Percentiles rank a stretch among this genome's conserved stretches.
Conservation (phyloP, 768 basidiomycete species). For the Leccinum boreale region DNA sequence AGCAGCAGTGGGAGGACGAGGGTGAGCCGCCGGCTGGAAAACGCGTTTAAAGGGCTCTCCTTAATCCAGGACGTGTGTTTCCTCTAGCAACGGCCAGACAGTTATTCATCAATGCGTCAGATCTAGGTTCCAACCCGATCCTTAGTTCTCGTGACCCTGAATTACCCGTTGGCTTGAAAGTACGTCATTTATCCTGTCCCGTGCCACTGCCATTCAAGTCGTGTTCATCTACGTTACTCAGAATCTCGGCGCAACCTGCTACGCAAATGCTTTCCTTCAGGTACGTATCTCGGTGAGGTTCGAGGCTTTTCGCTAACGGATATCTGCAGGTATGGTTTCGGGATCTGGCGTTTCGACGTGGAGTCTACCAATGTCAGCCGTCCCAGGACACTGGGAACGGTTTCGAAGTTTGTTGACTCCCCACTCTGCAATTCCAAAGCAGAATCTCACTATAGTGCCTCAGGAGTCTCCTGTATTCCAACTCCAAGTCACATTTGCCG, state of each 20-base stretch:
- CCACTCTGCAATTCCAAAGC: not conserved
- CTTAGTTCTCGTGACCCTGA: constrained; percentile 46
- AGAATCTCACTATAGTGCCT: not conserved
- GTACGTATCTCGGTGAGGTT: constrained; percentile 36
- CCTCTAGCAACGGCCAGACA: constrained; percentile 47
- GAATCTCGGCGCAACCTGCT: constrained; percentile 98
- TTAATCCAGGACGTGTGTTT: constrained; percentile 11
- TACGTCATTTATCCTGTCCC: constrained; percentile 26
- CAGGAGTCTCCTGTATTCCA: constrained; percentile 80
- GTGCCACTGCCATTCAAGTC: not conserved
- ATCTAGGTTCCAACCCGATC: constrained; percentile 56
- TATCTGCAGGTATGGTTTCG: constrained; percentile 82
- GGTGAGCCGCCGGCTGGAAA: constrained; percentile 38
- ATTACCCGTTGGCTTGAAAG: constrained; percentile 76
- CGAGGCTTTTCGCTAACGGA: constrained; percentile 1
- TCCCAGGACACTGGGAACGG: constrained; percentile 44
- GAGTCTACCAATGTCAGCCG: constrained; percentile 76
- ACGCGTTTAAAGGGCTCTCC: constrained; percentile 6
- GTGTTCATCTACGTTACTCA: constrained; percentile 27
- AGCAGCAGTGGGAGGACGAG: constrained; percentile 75
- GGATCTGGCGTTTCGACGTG: constrained; percentile 74
- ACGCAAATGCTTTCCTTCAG: constrained; percentile 93
- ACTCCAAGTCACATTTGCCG: constrained; percentile 79
- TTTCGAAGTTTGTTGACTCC: constrained; percentile 38
- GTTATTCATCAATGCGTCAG: constrained; percentile 48